These are phyloP conservation scores for Didymella glomerata DNA, from an alignment of 2,329 filamentous ascomycete genomes.

Conservation along the genomic window DNA sequence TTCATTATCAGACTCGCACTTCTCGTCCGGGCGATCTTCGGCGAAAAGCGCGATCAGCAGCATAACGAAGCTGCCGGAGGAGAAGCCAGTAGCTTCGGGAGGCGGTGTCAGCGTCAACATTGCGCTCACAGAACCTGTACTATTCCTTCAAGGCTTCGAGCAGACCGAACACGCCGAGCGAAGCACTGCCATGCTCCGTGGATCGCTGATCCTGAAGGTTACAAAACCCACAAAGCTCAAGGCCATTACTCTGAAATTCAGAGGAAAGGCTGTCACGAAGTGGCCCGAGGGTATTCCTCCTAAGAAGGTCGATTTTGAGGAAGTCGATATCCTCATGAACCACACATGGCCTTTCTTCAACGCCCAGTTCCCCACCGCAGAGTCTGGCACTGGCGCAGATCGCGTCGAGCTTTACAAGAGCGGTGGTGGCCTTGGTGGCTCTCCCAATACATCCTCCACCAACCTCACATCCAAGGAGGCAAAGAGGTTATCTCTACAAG, in stretches of 20 bases:
- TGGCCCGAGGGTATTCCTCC: constrained; percentile 98
- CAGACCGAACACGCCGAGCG: constrained; percentile 70
- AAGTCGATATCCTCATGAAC: constrained; percentile 85
- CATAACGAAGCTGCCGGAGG: constrained; percentile 51
- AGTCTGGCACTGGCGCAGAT: constrained; percentile 69
- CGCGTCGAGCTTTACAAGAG: constrained; percentile 65
- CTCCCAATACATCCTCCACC: constrained; percentile 56
- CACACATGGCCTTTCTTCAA: constrained; percentile 96
- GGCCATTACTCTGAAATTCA: constrained; percentile 84
- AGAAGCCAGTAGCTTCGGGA: constrained; percentile 79
- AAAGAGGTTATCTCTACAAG: constrained; percentile 78
- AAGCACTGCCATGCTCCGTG: constrained; percentile 83
- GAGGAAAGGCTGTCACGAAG: constrained; percentile 85
- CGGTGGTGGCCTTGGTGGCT: constrained; percentile 52
- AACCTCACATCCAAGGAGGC: constrained; percentile 60
- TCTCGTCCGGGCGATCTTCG: constrained; percentile 48
- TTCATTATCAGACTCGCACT: constrained; percentile 52
- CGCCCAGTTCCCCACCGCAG: constrained; percentile 68
- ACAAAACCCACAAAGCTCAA: constrained; percentile 94
- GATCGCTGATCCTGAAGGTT: constrained; percentile 81
- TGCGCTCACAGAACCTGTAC: constrained; percentile 77
- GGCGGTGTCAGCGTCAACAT: constrained; percentile 79
- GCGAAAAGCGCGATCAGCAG: constrained; percentile 48
- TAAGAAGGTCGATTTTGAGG: constrained; percentile 80
- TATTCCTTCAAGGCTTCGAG: constrained; percentile 82